phyloP scores from a whole-genome alignment of 306 rosid genomes.

The Quercus parvula region DNA sequence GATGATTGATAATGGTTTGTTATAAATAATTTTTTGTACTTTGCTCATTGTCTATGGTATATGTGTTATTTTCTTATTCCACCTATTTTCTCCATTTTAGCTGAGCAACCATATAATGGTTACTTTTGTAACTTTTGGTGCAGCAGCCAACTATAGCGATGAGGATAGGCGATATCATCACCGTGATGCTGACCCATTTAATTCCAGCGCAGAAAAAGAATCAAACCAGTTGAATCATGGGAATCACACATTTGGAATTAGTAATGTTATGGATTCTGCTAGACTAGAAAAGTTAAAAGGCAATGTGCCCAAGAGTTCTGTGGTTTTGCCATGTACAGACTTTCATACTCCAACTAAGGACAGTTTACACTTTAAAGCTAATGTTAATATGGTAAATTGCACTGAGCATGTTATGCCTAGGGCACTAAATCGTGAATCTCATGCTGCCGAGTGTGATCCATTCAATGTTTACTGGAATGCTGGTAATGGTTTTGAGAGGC shows the following conservation, averaged over 20 bases:
- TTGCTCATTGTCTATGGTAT: constrained; percentile 17
- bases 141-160: constrained; percentile 31
- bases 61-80: not conserved
- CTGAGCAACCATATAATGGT: constrained; percentile 20
- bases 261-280: constrained; percentile 28
- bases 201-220: constrained; percentile 27
- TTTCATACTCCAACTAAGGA: constrained; percentile 23
- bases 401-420: constrained; percentile 21
- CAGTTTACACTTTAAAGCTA: constrained; percentile 7
- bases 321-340: constrained; percentile 27
- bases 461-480: constrained; percentile 18
- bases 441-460: constrained; percentile 24
- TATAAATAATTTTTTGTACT: constrained; percentile 10
- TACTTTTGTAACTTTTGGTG: constrained; percentile 22
- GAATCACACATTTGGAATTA: constrained; percentile 29
- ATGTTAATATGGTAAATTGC: constrained; percentile 21
- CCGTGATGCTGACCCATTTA: constrained; percentile 26
- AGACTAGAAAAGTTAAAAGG: constrained; percentile 20
- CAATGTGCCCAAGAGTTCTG: constrained; percentile 30
- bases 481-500: constrained; percentile 32
- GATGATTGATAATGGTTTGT: constrained; percentile 47
- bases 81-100: constrained; percentile 12
- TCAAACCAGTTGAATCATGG: constrained; percentile 30
- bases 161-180: constrained; percentile 19
- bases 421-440: constrained; percentile 32